phyloP scores from a whole-genome alignment of 78 protist genomes.

The Dictyostelium citrinum region DNA sequence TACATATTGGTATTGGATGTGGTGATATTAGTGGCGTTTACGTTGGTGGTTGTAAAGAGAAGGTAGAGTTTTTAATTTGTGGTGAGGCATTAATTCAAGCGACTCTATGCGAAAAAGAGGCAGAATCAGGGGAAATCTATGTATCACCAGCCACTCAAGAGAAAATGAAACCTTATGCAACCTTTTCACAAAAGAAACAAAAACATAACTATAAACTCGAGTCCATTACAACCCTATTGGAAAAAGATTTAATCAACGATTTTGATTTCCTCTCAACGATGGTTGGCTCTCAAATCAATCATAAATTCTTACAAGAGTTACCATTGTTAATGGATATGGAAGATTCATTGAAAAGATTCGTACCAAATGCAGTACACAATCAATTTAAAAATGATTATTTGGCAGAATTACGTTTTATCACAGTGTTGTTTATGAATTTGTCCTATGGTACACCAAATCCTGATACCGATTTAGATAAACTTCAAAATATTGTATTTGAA shows the following conservation, averaged over 20 bases:
- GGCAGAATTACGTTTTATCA: constrained; percentile 81
- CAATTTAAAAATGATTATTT: constrained; percentile 38
- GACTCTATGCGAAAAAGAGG: constrained; percentile 79
- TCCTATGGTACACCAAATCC: constrained; percentile 41
- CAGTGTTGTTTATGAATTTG: constrained; percentile 72
- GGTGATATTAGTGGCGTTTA: constrained; percentile 80
- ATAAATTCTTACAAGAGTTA: constrained; percentile 30
- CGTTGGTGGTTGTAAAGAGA: constrained; percentile 82
- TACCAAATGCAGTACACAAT: constrained; percentile 66
- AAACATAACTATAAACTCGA: constrained; percentile 16
- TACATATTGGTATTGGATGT: constrained; percentile 88
- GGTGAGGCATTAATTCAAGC: constrained; percentile 82
- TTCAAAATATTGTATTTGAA: constrained; percentile 38
- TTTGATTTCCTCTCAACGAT: not conserved
- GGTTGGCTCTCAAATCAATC: not conserved
- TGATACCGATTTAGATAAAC: not conserved
- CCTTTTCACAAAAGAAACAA: not conserved
- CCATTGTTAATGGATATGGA: constrained; percentile 69
- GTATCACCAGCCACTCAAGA: constrained; percentile 44
- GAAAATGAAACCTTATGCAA: constrained; percentile 13
- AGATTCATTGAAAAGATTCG: constrained; percentile 47
- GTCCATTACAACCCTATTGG: not conserved
- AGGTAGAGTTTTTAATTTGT: constrained; percentile 83
- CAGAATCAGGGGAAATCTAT: constrained; percentile 85
- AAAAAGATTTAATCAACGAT: constrained; percentile 1